Evolutionary conservation across 129 eudicot genomes (phyloP).

Genomic region (Artemisia argyi): DNA sequence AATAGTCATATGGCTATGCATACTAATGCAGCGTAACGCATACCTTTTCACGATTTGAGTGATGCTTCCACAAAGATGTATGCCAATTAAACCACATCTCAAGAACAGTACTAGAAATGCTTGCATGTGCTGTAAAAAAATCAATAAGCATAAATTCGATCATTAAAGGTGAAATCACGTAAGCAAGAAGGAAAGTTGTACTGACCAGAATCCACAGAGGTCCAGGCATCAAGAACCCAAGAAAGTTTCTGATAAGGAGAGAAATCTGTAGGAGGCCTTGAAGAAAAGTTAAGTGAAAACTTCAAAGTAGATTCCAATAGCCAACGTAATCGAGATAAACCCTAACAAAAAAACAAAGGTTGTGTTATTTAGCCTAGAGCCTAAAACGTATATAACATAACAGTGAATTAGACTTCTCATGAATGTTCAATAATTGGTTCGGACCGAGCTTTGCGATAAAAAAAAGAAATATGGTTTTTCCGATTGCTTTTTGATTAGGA

Average conservation of each 20-base stretch:
- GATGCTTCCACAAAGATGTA: slow-evolving; percentile 64
- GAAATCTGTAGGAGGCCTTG: slow-evolving; percentile 82
- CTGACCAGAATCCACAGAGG: slow-evolving; percentile 59
- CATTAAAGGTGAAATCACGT: slow-evolving; percentile 2
- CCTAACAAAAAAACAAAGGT: slow-evolving; percentile 39
- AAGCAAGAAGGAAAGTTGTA: slow-evolving; percentile 10
- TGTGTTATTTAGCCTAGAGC: not conserved
- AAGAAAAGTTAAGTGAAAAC: slow-evolving; percentile 55
- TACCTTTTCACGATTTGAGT: slow-evolving; percentile 49
- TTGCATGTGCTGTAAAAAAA: slow-evolving; percentile 45
- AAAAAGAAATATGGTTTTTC: not conserved
- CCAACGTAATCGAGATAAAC: slow-evolving; percentile 38
- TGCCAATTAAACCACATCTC: slow-evolving; percentile 99
- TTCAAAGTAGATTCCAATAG: slow-evolving; percentile 44
- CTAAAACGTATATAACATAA: not conserved
- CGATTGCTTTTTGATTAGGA: not conserved
- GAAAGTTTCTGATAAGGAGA: slow-evolving; percentile 67
- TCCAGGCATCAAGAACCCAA: slow-evolving; percentile 74
- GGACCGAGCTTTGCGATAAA: not conserved
- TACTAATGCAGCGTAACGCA: slow-evolving; percentile 3
- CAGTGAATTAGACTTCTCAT: not conserved
- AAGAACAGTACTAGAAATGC: slow-evolving; percentile 52
- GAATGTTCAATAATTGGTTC: not conserved
- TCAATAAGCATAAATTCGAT: not conserved
- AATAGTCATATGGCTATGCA: slow-evolving; percentile 1